These are phyloP conservation scores for Comarum palustre DNA, from an alignment of 306 rosid genomes.

Conservation along the genomic window DNA sequence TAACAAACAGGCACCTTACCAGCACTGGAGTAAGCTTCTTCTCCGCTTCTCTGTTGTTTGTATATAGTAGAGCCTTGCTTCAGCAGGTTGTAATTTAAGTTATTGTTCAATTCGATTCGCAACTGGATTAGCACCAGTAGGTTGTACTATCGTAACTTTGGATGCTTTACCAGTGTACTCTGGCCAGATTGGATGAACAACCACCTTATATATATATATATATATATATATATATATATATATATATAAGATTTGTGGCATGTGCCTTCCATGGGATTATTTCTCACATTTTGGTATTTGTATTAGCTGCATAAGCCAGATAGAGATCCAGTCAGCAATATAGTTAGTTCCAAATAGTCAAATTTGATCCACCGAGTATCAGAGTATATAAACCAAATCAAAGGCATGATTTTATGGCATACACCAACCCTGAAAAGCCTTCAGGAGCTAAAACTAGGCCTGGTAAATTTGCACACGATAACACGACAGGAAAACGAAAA, in stretches of 20 bases:
- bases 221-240: conserved; percentile 3
- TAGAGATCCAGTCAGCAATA: not conserved
- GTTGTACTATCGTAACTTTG: not conserved
- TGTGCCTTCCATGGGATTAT: not conserved
- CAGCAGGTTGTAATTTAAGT: conserved; percentile 28
- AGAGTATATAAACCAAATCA: not conserved
- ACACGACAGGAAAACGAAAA: too few relatives aligned
- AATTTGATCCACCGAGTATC: too few relatives aligned
- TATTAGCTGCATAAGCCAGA: not conserved
- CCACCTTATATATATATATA: conserved; percentile 3
- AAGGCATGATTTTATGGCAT: not conserved
- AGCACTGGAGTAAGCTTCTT: conserved; percentile 24
- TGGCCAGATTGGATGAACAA: not conserved
- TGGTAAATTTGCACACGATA: too few relatives aligned
- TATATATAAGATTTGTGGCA: conserved; percentile 8
- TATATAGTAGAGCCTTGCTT: conserved; percentile 25
- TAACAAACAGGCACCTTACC: conserved; percentile 8
- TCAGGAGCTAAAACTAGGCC: not conserved
- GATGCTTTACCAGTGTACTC: conserved; percentile 17
- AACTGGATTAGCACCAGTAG: not conserved
- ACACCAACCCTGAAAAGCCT: not conserved
- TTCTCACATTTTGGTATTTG: not conserved
- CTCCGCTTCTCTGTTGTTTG: conserved; percentile 30
- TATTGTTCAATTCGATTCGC: not conserved
- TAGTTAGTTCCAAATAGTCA: not conserved